These are phyloP conservation scores for Xerocomellus chrysenteron DNA, from an alignment of 768 basidiomycete species.

Conservation along the genomic window DNA sequence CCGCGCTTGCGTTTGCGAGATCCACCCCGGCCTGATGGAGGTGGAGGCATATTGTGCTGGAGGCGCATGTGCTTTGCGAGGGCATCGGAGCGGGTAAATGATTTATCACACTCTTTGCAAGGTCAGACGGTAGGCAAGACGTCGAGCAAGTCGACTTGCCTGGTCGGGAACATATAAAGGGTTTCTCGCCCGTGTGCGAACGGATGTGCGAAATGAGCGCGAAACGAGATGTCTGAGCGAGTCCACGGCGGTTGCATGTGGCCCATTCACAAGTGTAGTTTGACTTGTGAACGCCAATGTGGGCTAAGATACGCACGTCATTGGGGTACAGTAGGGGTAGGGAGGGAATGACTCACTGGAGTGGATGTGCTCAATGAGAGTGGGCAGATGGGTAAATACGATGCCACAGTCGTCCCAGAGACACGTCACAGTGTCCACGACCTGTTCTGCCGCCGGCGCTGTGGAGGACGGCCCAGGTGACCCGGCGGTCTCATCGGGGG, in stretches of 20 bases:
- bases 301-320: slow-evolving; percentile 44
- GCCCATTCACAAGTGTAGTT: slow-evolving; percentile 90
- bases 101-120: slow-evolving; percentile 82
- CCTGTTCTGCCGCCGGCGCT: slow-evolving; percentile 18
- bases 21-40: slow-evolving; percentile 70
- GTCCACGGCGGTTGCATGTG: slow-evolving; percentile 73
- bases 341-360: slow-evolving; percentile 49
- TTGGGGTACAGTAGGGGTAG: too few relatives aligned
- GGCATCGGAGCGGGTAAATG: slow-evolving; percentile 93
- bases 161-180: slow-evolving; percentile 78
- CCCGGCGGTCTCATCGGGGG: slow-evolving; percentile 14
- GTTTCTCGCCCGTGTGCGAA: slow-evolving; percentile 93
- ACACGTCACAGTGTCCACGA: slow-evolving; percentile 67
- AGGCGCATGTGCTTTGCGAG: slow-evolving; percentile 90
- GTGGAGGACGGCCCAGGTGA: slow-evolving; percentile 25
- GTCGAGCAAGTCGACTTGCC: slow-evolving; percentile 48
- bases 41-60: slow-evolving; percentile 77
- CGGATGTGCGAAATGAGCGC: slow-evolving; percentile 89
- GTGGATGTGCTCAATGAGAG: slow-evolving; percentile 82
- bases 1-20: slow-evolving; percentile 68
- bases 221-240: slow-evolving; percentile 85
- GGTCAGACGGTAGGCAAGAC: not conserved
- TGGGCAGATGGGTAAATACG: slow-evolving; percentile 70
- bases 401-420: slow-evolving; percentile 80
- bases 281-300: slow-evolving; percentile 82